These are phyloP conservation scores for Penstemon newberryi DNA, from an alignment of 257 asterid species.

Conservation along the genomic window DNA sequence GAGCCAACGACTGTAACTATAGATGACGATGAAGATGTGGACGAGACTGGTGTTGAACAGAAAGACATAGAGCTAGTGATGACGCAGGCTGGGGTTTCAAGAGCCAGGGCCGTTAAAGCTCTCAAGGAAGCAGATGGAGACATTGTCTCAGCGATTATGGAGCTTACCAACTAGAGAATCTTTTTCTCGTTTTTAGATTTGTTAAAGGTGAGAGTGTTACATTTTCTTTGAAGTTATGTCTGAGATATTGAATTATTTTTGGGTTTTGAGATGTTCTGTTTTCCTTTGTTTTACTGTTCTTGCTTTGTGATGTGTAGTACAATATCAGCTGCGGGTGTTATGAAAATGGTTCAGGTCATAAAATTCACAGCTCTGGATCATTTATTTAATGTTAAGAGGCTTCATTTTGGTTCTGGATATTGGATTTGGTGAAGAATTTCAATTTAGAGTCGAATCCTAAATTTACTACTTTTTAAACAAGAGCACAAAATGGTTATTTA, in stretches of 20 bases:
- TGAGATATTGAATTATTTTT: background rate
- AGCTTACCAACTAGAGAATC: conserved; percentile 31
- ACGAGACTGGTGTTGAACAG: conserved; percentile 30
- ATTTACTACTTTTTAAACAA: no score
- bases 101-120: conserved; percentile 61
- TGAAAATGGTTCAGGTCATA: conserved; percentile 9
- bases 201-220: no score
- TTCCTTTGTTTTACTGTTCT: conserved; percentile 13
- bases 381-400: no score
- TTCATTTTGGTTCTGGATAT: background rate
- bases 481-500: no score
- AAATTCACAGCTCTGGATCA: background rate
- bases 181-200: no score
- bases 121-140: conserved; percentile 72
- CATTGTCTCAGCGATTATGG: conserved; percentile 75
- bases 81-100: conserved; percentile 68
- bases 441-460: background rate
- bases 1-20: no score
- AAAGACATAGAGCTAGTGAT: conserved; percentile 71
- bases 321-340: conserved; percentile 1
- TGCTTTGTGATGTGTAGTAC: conserved; percentile 9
- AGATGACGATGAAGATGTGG: background rate
- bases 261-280: background rate
- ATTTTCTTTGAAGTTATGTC: background rate
- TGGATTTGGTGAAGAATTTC: background rate